A percentile compares a stretch with the other conserved stretches of the same genome.
phyloP scores from a whole-genome alignment of 192 early-diverging fungal genomes.

The Diversispora eburnea region DNA sequence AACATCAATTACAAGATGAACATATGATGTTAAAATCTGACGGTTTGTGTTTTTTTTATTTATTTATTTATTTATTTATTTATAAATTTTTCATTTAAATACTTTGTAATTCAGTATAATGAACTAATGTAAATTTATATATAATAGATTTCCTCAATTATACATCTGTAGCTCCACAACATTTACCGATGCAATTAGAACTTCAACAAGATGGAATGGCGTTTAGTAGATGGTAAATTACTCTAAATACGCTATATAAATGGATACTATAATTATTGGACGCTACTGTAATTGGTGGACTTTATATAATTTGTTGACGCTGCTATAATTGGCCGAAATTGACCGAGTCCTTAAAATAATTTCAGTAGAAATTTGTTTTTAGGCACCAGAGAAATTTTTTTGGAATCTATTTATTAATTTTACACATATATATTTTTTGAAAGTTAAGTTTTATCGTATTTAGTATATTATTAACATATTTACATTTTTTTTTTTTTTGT shows the following conservation, averaged over 20 bases:
- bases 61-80: too few relatives aligned
- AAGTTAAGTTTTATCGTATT: too few relatives aligned
- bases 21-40: slow-evolving; percentile 13
- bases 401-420: too few relatives aligned
- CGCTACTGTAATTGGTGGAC: neutral
- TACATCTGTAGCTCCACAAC: neutral
- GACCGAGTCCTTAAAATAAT: too few relatives aligned
- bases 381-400: too few relatives aligned
- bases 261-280: neutral
- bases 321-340: too few relatives aligned
- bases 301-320: neutral
- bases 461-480: too few relatives aligned
- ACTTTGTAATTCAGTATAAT: neutral
- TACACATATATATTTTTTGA: too few relatives aligned
- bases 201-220: slow-evolving; percentile 18
- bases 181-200: slow-evolving; percentile 12
- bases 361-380: too few relatives aligned
- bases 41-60: slow-evolving; percentile 1
- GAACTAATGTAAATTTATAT: neutral
- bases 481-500: too few relatives aligned
- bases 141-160: slow-evolving; percentile 14
- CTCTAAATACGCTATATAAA: neutral
- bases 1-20: slow-evolving; percentile 10
- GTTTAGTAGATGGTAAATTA: slow-evolving; percentile 13
- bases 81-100: neutral